phyloP scores from a whole-genome alignment of 1,284 basidiomycete genomes.

The Athelia psychrophila region DNA sequence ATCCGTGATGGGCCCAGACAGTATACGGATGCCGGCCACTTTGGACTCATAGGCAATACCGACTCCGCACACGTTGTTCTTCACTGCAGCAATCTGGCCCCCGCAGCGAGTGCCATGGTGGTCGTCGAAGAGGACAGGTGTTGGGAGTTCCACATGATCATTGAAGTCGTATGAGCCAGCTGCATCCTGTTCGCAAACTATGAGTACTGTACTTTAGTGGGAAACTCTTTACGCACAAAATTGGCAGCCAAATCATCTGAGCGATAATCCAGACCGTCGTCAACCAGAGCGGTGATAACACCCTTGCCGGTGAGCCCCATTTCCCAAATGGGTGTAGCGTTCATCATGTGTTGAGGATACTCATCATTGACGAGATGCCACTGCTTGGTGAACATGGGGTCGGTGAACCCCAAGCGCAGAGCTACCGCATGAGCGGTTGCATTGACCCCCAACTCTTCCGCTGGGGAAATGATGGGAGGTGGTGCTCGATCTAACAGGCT shows the following conservation, averaged over 20 bases:
- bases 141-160: slow-evolving; percentile 86
- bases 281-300: slow-evolving; percentile 87
- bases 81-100: slow-evolving; percentile 96
- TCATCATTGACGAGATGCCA: slow-evolving; percentile 91
- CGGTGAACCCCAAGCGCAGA: slow-evolving; percentile 69
- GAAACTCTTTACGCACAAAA: too few relatives aligned
- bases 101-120: slow-evolving; percentile 98
- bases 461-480: slow-evolving; percentile 40
- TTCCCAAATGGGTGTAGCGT: slow-evolving; percentile 83
- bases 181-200: slow-evolving; percentile 57
- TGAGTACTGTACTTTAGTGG: too few relatives aligned
- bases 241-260: slow-evolving; percentile 87
- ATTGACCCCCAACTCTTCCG: slow-evolving; percentile 21
- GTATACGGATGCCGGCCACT: slow-evolving; percentile 92
- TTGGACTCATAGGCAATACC: slow-evolving; percentile 93
- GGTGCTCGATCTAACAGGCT: slow-evolving; percentile 42
- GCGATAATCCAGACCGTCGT: slow-evolving; percentile 94
- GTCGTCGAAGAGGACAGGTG: slow-evolving; percentile 87
- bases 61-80: slow-evolving; percentile 93
- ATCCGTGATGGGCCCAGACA: slow-evolving; percentile 96
- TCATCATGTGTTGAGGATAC: slow-evolving; percentile 78
- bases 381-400: slow-evolving; percentile 86
- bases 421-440: slow-evolving; percentile 49
- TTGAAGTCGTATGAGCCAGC: slow-evolving; percentile 97
- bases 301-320: slow-evolving; percentile 86